Percentiles rank a stretch among this genome's conserved stretches.
Evolutionary conservation across 2,329 filamentous ascomycete genomes (phyloP).

Genomic region (Trichoderma atroviride): DNA sequence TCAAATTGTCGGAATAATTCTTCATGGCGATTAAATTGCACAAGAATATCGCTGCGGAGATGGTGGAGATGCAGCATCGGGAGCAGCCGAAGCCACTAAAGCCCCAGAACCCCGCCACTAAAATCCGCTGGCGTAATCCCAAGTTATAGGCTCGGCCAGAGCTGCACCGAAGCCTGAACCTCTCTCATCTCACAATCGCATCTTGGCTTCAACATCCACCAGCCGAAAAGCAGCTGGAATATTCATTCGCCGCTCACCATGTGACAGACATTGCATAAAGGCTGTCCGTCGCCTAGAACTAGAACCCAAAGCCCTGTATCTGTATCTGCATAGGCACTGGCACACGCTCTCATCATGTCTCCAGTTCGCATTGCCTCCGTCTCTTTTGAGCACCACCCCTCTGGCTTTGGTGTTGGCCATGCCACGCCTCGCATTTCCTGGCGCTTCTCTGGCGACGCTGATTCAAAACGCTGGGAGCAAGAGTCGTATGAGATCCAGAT

Average conservation of each 20-base stretch:
- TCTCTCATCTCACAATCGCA: not conserved
- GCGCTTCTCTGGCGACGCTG: not conserved
- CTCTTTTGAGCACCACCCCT: not conserved
- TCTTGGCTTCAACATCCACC: not conserved
- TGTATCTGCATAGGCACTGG: not conserved
- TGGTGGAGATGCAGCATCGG: not conserved
- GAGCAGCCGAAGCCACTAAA: not conserved
- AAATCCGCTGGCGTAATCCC: not conserved
- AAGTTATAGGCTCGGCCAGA: not conserved
- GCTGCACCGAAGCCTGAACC: not conserved
- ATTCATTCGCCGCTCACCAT: not conserved
- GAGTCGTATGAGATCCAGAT: not conserved
- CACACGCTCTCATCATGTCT: not conserved
- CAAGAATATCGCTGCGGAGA: too few relatives aligned
- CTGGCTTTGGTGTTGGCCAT: not conserved
- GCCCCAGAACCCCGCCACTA: not conserved
- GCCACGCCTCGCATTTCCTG: not conserved
- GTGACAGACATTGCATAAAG: not conserved
- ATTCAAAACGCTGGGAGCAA: not conserved
- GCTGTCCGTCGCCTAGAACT: not conserved
- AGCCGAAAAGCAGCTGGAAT: not conserved
- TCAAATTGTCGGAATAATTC: too few relatives aligned
- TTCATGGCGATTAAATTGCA: too few relatives aligned
- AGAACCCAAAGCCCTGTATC: not conserved
- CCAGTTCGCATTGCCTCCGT: not conserved